Percentiles rank a stretch among this genome's conserved stretches.
phyloP scores from a whole-genome alignment of 192 early-diverging fungal species.

The Linnemannia hyalina region DNA sequence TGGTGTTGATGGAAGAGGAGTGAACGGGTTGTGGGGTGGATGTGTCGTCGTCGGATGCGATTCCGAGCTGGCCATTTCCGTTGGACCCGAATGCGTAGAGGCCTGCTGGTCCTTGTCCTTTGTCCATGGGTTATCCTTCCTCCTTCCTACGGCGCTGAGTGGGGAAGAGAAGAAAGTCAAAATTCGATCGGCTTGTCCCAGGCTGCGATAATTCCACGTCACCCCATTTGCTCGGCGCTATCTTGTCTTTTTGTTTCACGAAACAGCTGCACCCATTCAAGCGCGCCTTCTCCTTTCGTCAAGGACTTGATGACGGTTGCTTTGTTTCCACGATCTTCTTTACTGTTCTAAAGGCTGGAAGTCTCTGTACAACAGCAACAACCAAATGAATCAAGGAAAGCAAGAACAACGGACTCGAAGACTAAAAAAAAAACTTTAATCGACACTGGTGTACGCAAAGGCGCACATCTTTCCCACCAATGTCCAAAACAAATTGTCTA shows the following conservation, averaged over 20 bases:
- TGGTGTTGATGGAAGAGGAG: background rate
- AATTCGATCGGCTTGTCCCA: too few species aligned
- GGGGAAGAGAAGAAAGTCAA: too few species aligned
- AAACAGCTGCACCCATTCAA: background rate
- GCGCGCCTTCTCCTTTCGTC: background rate
- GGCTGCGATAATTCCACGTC: too few species aligned
- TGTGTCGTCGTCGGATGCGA: conserved; percentile 63
- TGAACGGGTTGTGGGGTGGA: conserved; percentile 28
- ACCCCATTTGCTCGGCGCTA: too few species aligned
- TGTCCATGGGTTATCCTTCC: background rate
- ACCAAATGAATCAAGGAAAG: background rate
- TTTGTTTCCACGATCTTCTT: conserved; percentile 2
- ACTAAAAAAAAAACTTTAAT: background rate
- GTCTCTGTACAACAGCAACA: background rate
- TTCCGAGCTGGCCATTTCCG: conserved; percentile 75
- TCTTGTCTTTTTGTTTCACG: too few species aligned
- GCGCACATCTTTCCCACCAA: background rate
- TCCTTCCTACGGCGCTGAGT: too few species aligned
- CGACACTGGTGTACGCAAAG: background rate
- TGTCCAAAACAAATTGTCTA: background rate
- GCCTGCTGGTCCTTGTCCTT: background rate
- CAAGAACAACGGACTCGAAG: background rate
- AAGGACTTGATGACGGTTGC: background rate
- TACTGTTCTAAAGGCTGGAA: background rate
- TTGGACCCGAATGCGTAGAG: conserved; percentile 74